Conservation (phyloP, 768 basidiomycete species). For the Ephemerocybe angulata region DNA sequence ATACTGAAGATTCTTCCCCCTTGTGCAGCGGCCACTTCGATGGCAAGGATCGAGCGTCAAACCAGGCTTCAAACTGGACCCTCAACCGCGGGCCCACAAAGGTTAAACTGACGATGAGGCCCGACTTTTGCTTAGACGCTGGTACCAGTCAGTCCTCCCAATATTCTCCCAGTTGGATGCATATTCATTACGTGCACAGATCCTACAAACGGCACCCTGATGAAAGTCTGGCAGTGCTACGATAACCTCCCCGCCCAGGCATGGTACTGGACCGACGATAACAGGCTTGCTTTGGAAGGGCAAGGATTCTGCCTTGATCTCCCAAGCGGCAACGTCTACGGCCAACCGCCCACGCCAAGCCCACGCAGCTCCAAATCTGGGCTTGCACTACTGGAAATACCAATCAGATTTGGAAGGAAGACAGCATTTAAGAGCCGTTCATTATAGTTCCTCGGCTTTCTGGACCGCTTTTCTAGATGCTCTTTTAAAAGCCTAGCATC, state of each 20-base stretch:
- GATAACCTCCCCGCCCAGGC: conserved; percentile 20
- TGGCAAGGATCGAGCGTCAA: no score
- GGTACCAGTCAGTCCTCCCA: background rate
- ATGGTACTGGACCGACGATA: conserved; percentile 24
- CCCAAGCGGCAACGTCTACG: no score
- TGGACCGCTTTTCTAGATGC: no score
- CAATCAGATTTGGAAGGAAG: conserved; percentile 34
- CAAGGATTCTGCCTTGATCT: conserved; percentile 28
- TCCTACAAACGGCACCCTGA: conserved; percentile 17
- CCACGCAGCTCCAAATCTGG: conserved; percentile 29
- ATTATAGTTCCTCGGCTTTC: no score
- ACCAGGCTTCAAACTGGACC: no score
- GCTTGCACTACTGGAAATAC: conserved; percentile 19
- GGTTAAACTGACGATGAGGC: background rate
- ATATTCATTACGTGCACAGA: conserved; percentile 7
- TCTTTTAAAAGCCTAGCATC: no score
- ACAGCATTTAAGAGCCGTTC: no score
- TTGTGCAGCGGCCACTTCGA: no score
- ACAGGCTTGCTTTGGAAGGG: conserved; percentile 18
- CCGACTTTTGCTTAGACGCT: background rate
- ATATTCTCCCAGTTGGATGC: background rate
- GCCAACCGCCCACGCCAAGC: no score
- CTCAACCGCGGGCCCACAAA: no score
- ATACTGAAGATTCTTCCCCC: no score
- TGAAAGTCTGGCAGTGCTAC: conserved; percentile 25